These are phyloP conservation scores for Penicillium sp. DNA, from an alignment of 2,329 filamentous ascomycete species.

Conservation along the genomic window DNA sequence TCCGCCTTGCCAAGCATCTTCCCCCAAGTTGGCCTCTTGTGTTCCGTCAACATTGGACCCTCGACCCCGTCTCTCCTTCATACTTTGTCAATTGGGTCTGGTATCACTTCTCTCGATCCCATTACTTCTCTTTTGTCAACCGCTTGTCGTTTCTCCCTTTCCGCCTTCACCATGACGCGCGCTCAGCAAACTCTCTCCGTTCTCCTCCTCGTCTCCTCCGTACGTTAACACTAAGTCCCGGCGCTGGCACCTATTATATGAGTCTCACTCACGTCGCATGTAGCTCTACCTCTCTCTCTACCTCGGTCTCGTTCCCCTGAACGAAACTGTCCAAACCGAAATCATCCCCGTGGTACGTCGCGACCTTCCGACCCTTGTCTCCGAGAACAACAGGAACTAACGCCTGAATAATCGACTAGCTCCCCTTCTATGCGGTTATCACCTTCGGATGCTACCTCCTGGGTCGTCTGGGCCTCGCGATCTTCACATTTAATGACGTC, in stretches of 20 bases:
- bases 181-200: slow-evolving; percentile 90
- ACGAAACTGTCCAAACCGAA: slow-evolving; percentile 73
- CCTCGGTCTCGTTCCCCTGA: slow-evolving; percentile 78
- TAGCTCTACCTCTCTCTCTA: slow-evolving; percentile 88
- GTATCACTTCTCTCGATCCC: slow-evolving; percentile 2
- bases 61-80: slow-evolving; percentile 21
- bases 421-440: slow-evolving; percentile 90
- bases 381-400: slow-evolving; percentile 3
- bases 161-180: slow-evolving; percentile 71
- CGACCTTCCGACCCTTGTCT: neutral
- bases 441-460: slow-evolving; percentile 90
- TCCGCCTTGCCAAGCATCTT: slow-evolving; percentile 16
- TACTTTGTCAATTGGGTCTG: slow-evolving; percentile 12
- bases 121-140: slow-evolving; percentile 9
- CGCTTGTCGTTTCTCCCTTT: neutral
- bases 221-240: slow-evolving; percentile 47
- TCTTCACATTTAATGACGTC: slow-evolving; percentile 95
- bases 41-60: slow-evolving; percentile 4
- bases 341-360: slow-evolving; percentile 81
- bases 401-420: slow-evolving; percentile 49
- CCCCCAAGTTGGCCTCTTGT: slow-evolving; percentile 15
- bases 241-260: neutral
- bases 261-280: neutral
- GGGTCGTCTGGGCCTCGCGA: slow-evolving; percentile 85
- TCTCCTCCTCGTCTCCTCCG: slow-evolving; percentile 81